phyloP scores from a whole-genome alignment of 192 early-diverging fungal genomes.

The Neocallimastix lanati region DNA sequence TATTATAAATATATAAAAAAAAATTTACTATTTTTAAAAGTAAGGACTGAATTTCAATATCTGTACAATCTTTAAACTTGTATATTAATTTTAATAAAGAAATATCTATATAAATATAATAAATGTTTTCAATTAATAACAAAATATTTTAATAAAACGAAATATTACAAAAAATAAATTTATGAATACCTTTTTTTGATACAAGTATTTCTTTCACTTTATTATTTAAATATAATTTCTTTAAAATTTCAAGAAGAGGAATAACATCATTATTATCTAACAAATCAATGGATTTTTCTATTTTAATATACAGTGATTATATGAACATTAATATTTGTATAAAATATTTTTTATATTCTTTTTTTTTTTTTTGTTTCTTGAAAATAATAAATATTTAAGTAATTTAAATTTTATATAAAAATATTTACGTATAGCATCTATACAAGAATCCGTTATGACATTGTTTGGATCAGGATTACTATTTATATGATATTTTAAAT shows the following conservation, averaged over 20 bases:
- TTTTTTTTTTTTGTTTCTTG: no score
- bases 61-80: background rate
- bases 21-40: background rate
- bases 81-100: background rate
- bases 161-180: no score
- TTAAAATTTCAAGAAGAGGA: background rate
- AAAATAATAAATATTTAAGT: no score
- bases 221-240: background rate
- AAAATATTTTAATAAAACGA: no score
- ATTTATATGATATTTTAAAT: background rate
- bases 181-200: background rate
- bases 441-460: background rate
- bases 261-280: background rate
- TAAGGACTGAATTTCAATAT: background rate
- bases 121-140: no score
- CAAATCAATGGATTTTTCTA: background rate
- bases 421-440: background rate
- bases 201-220: background rate
- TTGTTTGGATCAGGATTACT: background rate
- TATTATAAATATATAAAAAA: no score
- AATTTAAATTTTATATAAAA: no score
- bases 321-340: no score
- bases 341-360: no score
- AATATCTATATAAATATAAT: background rate
- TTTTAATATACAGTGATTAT: no score